phyloP scores from a whole-genome alignment of 2,329 filamentous ascomycete species.

The Ophiocordyceps camponoti-leonardi region DNA sequence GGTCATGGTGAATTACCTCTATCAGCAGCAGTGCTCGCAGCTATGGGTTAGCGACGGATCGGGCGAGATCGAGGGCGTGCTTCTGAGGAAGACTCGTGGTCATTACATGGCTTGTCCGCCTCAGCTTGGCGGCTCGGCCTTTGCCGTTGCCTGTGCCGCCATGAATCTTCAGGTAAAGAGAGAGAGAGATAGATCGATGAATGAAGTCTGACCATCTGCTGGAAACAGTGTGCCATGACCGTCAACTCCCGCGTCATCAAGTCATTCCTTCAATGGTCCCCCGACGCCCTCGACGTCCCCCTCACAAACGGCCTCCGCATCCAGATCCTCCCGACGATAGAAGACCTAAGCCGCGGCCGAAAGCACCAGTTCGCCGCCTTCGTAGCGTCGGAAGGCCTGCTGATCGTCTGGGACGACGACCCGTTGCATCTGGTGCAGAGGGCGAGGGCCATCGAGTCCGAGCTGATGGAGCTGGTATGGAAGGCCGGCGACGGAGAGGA shows the following conservation, averaged over 20 bases:
- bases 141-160: slow-evolving; percentile 47
- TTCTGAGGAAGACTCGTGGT: slow-evolving; percentile 49
- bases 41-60: slow-evolving; percentile 58
- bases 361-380: slow-evolving; percentile 74
- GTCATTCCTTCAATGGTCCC: slow-evolving; percentile 57
- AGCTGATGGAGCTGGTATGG: slow-evolving; percentile 67
- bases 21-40: slow-evolving; percentile 60
- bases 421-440: slow-evolving; percentile 51
- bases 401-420: slow-evolving; percentile 74
- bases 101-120: slow-evolving; percentile 60
- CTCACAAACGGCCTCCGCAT: slow-evolving; percentile 61
- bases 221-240: slow-evolving; percentile 53
- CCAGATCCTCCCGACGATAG: slow-evolving; percentile 56
- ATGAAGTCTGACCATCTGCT: too few relatives aligned
- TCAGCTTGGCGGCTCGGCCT: slow-evolving; percentile 40
- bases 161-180: slow-evolving; percentile 49
- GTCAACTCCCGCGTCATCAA: slow-evolving; percentile 67
- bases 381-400: slow-evolving; percentile 49
- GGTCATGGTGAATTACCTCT: slow-evolving; percentile 70
- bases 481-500: slow-evolving; percentile 39
- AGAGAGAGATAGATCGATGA: too few relatives aligned
- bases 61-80: slow-evolving; percentile 53
- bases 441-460: slow-evolving; percentile 55
- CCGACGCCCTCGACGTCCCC: slow-evolving; percentile 57
- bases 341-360: slow-evolving; percentile 51